A percentile compares a stretch with the other conserved stretches of the same genome.
phyloP scores from a whole-genome alignment of 1,284 basidiomycete genomes.

The Marasmius tenuissimus region DNA sequence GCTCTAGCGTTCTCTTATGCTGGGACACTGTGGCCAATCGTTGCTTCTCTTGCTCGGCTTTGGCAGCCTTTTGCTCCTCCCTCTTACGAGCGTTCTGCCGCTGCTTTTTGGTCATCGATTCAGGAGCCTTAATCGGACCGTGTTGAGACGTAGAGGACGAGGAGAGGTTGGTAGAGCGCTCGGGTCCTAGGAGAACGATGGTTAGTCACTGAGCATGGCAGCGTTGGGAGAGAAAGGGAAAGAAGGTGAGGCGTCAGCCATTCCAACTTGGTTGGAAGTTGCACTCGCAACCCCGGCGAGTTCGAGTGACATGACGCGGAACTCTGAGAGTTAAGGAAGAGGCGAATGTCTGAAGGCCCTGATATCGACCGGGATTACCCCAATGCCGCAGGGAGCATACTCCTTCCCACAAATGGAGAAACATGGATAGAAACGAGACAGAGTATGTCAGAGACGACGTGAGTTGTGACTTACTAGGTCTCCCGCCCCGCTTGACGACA shows the following conservation, averaged over 20 bases:
- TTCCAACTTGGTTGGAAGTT: neutral
- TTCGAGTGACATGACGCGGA: neutral
- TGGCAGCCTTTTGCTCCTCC: slow-evolving; percentile 57
- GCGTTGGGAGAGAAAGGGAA: neutral
- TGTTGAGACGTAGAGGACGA: slow-evolving; percentile 13
- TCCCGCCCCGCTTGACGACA: slow-evolving; percentile 59
- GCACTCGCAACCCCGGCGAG: neutral
- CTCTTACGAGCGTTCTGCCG: slow-evolving; percentile 65
- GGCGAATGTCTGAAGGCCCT: neutral
- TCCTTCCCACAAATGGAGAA: neutral
- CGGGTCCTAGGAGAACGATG: neutral
- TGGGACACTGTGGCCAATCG: slow-evolving; percentile 49
- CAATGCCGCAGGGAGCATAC: no score
- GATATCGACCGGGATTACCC: no score
- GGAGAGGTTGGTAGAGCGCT: neutral
- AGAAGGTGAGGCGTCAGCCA: neutral
- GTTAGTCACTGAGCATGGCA: neutral
- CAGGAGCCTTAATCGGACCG: slow-evolving; percentile 31
- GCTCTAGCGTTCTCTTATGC: slow-evolving; percentile 64
- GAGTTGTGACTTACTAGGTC: slow-evolving; percentile 39
- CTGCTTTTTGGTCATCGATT: slow-evolving; percentile 61
- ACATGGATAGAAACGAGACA: neutral
- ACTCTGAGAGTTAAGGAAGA: neutral
- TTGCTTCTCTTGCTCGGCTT: slow-evolving; percentile 53
- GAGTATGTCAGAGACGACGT: neutral